phyloP scores from a whole-genome alignment of 805 yeast genomes.

The Zygoascus bituminiphila region DNA sequence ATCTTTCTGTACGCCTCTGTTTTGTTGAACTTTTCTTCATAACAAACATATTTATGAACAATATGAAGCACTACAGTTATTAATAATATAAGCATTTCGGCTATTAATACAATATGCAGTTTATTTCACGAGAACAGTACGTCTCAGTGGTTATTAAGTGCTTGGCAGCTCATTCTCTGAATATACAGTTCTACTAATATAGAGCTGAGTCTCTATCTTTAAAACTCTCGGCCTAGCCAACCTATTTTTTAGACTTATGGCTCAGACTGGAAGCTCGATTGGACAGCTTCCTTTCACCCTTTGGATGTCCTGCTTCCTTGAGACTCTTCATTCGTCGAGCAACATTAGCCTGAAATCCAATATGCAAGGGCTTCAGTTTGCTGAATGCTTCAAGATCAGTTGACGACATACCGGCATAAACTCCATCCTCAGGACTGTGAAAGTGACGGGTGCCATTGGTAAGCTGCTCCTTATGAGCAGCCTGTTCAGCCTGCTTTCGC shows the following conservation, averaged over 20 bases:
- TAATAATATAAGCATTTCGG: background rate
- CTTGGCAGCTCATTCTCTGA: background rate
- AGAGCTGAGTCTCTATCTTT: no score
- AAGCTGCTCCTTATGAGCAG: background rate
- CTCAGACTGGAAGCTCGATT: background rate
- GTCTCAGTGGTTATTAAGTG: background rate
- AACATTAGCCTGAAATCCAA: background rate
- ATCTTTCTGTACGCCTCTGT: no score
- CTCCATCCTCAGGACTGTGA: background rate
- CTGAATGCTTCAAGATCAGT: constrained; percentile 1
- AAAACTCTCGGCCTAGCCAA: no score
- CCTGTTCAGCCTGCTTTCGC: constrained; percentile 12
- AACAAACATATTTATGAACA: no score
- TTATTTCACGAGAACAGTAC: background rate
- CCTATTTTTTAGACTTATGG: background rate
- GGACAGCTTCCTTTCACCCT: background rate
- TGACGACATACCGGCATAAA: background rate
- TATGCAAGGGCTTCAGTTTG: background rate
- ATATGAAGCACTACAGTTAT: background rate
- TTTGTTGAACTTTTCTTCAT: no score
- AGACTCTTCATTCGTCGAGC: background rate
- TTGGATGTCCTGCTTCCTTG: background rate
- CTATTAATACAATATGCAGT: background rate
- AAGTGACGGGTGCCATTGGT: background rate
- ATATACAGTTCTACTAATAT: no score